Conservation (phyloP, 129 eudicot species). For the Centaurea solstitialis region DNA sequence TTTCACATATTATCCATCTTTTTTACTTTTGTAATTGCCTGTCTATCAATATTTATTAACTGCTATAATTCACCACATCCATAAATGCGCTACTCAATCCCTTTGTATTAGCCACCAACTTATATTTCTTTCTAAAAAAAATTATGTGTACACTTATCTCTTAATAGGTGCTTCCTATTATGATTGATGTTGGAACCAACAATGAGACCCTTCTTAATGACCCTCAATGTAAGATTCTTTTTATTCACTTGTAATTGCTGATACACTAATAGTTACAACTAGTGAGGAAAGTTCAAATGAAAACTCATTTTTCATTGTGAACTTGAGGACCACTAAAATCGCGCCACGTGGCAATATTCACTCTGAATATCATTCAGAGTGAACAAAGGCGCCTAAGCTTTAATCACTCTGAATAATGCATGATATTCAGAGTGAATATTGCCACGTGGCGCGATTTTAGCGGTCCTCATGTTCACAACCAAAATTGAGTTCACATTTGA, state of each 20-base stretch:
- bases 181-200: slow-evolving; percentile 97
- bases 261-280: not conserved
- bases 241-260: not conserved
- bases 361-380: too few relatives aligned
- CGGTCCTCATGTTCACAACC: too few relatives aligned
- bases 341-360: too few relatives aligned
- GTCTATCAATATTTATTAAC: not conserved
- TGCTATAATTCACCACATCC: not conserved
- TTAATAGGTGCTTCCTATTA: slow-evolving; percentile 87
- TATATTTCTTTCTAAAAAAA: not conserved
- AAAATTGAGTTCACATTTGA: too few relatives aligned
- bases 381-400: too few relatives aligned
- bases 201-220: slow-evolving; percentile 86
- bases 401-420: too few relatives aligned
- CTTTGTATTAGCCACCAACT: not conserved
- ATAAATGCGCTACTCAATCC: not conserved
- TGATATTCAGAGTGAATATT: too few relatives aligned
- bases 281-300: too few relatives aligned
- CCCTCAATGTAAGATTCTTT: slow-evolving; percentile 69
- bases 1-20: slow-evolving; percentile 26
- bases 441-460: too few relatives aligned
- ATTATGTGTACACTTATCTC: slow-evolving; percentile 7
- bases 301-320: too few relatives aligned
- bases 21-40: not conserved
- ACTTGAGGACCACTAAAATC: too few relatives aligned